A percentile compares a stretch with the other conserved stretches of the same genome.
phyloP scores from a whole-genome alignment of 1,139 yeast species.

The Hanseniaspora gamundiae region DNA sequence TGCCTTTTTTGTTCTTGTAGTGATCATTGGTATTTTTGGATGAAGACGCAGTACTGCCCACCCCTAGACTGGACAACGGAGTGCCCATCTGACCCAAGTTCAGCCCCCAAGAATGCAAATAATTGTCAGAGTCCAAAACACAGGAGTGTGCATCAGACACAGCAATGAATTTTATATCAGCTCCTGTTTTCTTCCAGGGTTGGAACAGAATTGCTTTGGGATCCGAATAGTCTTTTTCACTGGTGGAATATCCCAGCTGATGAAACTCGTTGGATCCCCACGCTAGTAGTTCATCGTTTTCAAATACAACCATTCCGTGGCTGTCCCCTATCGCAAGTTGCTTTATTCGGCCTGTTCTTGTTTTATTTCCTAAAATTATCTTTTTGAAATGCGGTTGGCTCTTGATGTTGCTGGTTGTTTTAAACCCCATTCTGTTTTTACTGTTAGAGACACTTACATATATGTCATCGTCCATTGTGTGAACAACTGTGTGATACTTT shows the following conservation, averaged over 20 bases:
- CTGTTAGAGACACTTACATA: slow-evolving; percentile 58
- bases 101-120: slow-evolving; percentile 64
- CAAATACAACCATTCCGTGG: slow-evolving; percentile 49
- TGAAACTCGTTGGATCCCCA: slow-evolving; percentile 69
- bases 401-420: slow-evolving; percentile 11
- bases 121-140: slow-evolving; percentile 42
- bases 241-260: slow-evolving; percentile 50
- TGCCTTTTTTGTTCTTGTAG: slow-evolving; percentile 1
- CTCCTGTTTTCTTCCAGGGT: slow-evolving; percentile 32
- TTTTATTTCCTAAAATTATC: slow-evolving; percentile 15
- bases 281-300: slow-evolving; percentile 42
- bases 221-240: slow-evolving; percentile 29
- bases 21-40: not conserved
- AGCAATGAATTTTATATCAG: slow-evolving; percentile 38
- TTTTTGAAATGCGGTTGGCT: not conserved
- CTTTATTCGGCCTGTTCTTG: slow-evolving; percentile 19
- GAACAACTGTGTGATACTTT: slow-evolving; percentile 51
- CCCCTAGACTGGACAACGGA: slow-evolving; percentile 13
- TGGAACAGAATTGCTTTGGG: slow-evolving; percentile 39
- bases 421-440: slow-evolving; percentile 61
- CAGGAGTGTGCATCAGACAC: slow-evolving; percentile 64
- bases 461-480: slow-evolving; percentile 42
- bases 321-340: slow-evolving; percentile 48
- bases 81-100: slow-evolving; percentile 80
- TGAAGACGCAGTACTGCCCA: not conserved